phyloP scores from a whole-genome alignment of 768 basidiomycete species.

The Daedalea quercina region DNA sequence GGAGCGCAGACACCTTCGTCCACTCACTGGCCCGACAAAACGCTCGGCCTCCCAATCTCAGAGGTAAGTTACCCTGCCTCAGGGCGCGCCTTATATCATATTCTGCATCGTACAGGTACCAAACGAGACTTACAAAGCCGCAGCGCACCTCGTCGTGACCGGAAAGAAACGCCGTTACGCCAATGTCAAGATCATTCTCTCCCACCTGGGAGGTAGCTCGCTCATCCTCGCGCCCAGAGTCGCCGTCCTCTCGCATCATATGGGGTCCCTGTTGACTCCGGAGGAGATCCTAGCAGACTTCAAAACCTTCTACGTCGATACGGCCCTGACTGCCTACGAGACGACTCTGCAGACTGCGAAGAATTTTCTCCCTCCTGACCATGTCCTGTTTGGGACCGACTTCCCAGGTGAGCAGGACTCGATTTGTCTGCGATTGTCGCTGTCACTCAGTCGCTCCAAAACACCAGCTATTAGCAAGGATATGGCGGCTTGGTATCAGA shows the following conservation, averaged over 20 bases:
- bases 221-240: constrained; percentile 62
- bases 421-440: neutral
- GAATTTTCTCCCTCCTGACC: constrained; percentile 41
- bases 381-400: constrained; percentile 67
- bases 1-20: constrained; percentile 62
- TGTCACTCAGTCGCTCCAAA: neutral
- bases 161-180: constrained; percentile 60
- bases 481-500: constrained; percentile 57
- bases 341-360: constrained; percentile 45
- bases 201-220: constrained; percentile 69
- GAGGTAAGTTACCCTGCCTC: constrained; percentile 36
- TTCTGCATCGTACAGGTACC: constrained; percentile 46
- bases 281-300: constrained; percentile 68
- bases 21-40: constrained; percentile 54
- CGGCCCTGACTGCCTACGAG: constrained; percentile 55
- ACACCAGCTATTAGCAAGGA: constrained; percentile 47
- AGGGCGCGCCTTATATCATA: neutral
- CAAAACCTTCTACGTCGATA: constrained; percentile 67
- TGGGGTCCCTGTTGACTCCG: constrained; percentile 59
- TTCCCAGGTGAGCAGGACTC: constrained; percentile 51
- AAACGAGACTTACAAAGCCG: constrained; percentile 79
- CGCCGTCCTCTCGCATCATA: constrained; percentile 58
- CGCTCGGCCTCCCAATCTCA: constrained; percentile 60
- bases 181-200: constrained; percentile 57
- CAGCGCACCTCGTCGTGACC: constrained; percentile 69